These are phyloP conservation scores for Lanmaoa rubissima DNA, from an alignment of 768 basidiomycete species.

Conservation along the genomic window DNA sequence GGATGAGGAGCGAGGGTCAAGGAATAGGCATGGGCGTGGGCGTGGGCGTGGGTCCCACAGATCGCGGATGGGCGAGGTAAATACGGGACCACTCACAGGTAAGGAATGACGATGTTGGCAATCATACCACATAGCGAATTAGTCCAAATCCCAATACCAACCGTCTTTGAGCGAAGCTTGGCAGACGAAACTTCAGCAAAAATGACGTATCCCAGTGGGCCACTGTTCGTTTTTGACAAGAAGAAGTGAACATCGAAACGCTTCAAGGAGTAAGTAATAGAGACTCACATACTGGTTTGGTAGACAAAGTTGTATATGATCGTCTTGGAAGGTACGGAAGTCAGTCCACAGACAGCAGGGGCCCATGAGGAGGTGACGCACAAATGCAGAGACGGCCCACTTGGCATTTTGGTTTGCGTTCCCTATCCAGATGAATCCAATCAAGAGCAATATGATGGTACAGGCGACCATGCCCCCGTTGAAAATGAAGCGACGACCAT, in stretches of 20 bases:
- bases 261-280: accelerated
- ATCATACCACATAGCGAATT: slow-evolving; percentile 28
- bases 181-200: slow-evolving; percentile 31
- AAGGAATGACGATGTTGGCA: slow-evolving; percentile 26
- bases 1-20: too few species aligned
- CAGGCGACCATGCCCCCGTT: slow-evolving; percentile 28
- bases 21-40: background rate
- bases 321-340: slow-evolving; percentile 9
- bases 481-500: slow-evolving; percentile 27
- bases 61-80: too few species aligned
- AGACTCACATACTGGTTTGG: slow-evolving; percentile 26
- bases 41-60: background rate
- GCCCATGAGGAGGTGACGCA: background rate
- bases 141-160: slow-evolving; percentile 26
- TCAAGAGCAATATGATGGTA: slow-evolving; percentile 23
- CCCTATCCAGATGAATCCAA: slow-evolving; percentile 29
- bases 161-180: slow-evolving; percentile 31
- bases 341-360: background rate
- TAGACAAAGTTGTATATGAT: slow-evolving; percentile 32
- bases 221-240: slow-evolving; percentile 11
- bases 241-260: background rate
- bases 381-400: slow-evolving; percentile 24
- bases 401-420: slow-evolving; percentile 12
- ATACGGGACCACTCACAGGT: slow-evolving; percentile 18
- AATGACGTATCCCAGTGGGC: slow-evolving; percentile 28